These are phyloP conservation scores for Phyllosticta capitalensis DNA, from an alignment of 2,329 filamentous ascomycete genomes.

Conservation along the genomic window DNA sequence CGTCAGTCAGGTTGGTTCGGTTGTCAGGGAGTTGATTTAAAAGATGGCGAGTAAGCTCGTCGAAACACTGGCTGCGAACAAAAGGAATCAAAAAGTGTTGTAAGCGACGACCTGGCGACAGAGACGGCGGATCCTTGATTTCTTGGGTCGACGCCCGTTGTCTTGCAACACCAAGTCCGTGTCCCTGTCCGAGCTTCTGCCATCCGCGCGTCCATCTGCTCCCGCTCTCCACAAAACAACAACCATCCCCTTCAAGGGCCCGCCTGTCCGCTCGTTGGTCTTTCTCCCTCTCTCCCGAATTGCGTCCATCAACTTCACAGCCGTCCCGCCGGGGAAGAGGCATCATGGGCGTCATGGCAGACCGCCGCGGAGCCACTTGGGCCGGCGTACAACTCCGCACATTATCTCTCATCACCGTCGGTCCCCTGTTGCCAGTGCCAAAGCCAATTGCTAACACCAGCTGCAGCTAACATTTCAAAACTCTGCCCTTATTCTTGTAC, in stretches of 20 bases:
- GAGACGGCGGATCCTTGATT: slow-evolving; percentile 5
- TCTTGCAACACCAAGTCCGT: slow-evolving; percentile 9
- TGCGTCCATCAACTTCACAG: not conserved
- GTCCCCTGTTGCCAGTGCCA: slow-evolving; percentile 14
- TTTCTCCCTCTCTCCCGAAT: not conserved
- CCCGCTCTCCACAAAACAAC: not conserved
- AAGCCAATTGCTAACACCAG: slow-evolving; percentile 16
- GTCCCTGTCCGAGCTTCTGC: slow-evolving; percentile 5
- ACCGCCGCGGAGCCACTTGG: slow-evolving; percentile 20
- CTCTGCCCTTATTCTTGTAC: slow-evolving; percentile 64
- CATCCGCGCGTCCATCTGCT: slow-evolving; percentile 2
- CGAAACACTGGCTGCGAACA: not conserved
- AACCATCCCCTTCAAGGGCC: not conserved
- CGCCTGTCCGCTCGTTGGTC: not conserved
- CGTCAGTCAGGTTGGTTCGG: not conserved
- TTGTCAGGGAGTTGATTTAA: not conserved
- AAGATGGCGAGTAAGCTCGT: not conserved
- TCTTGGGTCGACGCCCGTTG: not conserved
- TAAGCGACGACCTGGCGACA: not conserved
- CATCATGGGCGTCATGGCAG: slow-evolving; percentile 4
- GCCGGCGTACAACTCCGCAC: slow-evolving; percentile 58
- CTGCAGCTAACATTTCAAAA: slow-evolving; percentile 68
- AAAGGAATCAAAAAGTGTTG: not conserved
- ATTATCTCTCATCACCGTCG: slow-evolving; percentile 55
- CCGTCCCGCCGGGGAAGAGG: slow-evolving; percentile 1